Evolutionary conservation across 306 rosid genomes (phyloP).

Genomic region (Abrus precatorius): DNA sequence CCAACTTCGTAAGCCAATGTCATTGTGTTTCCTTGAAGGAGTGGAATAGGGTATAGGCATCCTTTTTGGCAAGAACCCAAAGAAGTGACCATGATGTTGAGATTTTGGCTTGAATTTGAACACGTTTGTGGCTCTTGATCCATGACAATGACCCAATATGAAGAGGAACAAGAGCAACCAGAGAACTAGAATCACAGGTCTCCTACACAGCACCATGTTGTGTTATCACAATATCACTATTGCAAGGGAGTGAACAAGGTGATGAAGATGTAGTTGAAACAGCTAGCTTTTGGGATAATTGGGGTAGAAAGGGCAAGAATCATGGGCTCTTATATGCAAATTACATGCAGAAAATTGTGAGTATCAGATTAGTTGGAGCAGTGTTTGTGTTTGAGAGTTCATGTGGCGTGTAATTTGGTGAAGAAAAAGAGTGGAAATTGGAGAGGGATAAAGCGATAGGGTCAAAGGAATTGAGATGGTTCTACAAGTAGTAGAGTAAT

Average conservation of each 20-base stretch:
- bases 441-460: slow-evolving; percentile 31
- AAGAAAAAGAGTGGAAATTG: slow-evolving; percentile 18
- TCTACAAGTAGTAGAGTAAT: slow-evolving; percentile 59
- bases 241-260: slow-evolving; percentile 6
- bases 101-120: slow-evolving; percentile 71
- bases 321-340: slow-evolving; percentile 41
- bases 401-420: slow-evolving; percentile 36
- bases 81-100: slow-evolving; percentile 73
- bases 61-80: slow-evolving; percentile 86
- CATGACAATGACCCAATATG: slow-evolving; percentile 58
- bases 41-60: slow-evolving; percentile 85
- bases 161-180: slow-evolving; percentile 63
- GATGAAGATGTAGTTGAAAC: slow-evolving; percentile 3
- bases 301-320: slow-evolving; percentile 39
- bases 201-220: slow-evolving; percentile 62
- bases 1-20: slow-evolving; percentile 83
- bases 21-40: slow-evolving; percentile 96
- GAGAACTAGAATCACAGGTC: slow-evolving; percentile 47
- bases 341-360: slow-evolving; percentile 38
- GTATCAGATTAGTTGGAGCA: slow-evolving; percentile 18
- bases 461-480: slow-evolving; percentile 62
- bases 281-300: slow-evolving; percentile 40
- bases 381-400: slow-evolving; percentile 16
- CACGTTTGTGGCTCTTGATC: slow-evolving; percentile 57
- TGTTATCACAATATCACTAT: neutral